phyloP scores from a whole-genome alignment of 2,329 filamentous ascomycete genomes.

The Epichloe typhina region DNA sequence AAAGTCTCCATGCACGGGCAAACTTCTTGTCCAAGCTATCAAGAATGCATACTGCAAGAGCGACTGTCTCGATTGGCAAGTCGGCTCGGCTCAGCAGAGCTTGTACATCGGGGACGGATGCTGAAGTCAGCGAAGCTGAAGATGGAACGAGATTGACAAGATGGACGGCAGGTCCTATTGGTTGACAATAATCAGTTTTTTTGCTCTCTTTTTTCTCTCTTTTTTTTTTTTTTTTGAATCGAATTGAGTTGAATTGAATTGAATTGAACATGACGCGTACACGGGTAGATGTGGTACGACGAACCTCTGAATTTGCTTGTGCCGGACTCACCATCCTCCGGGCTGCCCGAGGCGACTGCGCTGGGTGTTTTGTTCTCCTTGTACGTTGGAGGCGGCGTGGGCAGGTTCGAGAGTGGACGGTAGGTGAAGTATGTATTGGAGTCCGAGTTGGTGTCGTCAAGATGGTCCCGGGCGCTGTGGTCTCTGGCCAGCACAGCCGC shows the following conservation, averaged over 20 bases:
- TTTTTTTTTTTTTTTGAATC: no score
- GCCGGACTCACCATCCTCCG: constrained; percentile 31
- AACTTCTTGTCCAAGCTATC: constrained; percentile 52
- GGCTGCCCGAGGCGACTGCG: constrained; percentile 15
- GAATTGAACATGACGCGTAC: no score
- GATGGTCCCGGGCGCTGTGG: not conserved
- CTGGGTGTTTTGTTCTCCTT: constrained; percentile 26
- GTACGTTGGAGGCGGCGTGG: constrained; percentile 49
- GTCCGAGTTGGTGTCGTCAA: not conserved
- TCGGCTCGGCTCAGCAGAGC: constrained; percentile 44
- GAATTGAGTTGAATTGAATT: no score
- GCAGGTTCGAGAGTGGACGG: constrained; percentile 53
- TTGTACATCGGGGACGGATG: constrained; percentile 47
- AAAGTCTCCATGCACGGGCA: constrained; percentile 47
- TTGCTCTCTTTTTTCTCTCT: no score
- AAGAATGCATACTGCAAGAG: constrained; percentile 52
- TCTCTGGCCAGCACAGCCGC: constrained; percentile 6
- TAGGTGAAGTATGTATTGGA: constrained; percentile 48
- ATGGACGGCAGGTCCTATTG: constrained; percentile 48
- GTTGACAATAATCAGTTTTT: not conserved
- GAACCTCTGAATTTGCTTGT: constrained; percentile 26
- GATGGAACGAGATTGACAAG: constrained; percentile 54
- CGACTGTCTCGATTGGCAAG: constrained; percentile 47
- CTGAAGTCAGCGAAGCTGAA: constrained; percentile 43
- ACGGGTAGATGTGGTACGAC: constrained; percentile 7